Conservation (phyloP, 1,284 basidiomycete species). For the Xerocomus nothofagi region DNA sequence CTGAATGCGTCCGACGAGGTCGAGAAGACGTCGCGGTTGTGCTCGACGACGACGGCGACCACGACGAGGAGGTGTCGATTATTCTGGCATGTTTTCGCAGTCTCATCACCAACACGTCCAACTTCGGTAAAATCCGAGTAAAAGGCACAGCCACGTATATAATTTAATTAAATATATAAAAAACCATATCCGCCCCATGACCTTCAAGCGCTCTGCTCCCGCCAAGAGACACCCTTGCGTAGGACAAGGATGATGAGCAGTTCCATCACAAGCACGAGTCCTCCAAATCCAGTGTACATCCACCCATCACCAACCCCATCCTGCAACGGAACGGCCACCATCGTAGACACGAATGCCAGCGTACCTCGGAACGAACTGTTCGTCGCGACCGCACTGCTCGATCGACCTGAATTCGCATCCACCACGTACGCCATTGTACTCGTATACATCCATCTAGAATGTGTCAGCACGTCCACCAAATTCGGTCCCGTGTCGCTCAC, state of each 20-base stretch:
- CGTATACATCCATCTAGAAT: slow-evolving; percentile 63
- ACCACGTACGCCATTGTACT: slow-evolving; percentile 75
- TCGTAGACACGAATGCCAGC: slow-evolving; percentile 68
- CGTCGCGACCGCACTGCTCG: slow-evolving; percentile 65
- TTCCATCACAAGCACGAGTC: slow-evolving; percentile 54
- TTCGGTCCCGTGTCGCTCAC: slow-evolving; percentile 40
- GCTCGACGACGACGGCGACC: slow-evolving; percentile 17
- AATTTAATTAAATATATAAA: slow-evolving; percentile 17
- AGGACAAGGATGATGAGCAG: slow-evolving; percentile 55
- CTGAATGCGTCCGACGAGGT: slow-evolving; percentile 4
- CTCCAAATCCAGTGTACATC: slow-evolving; percentile 73
- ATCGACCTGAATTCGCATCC: slow-evolving; percentile 75
- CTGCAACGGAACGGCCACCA: slow-evolving; percentile 68
- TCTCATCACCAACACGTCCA: slow-evolving; percentile 27
- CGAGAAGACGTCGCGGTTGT: slow-evolving; percentile 9
- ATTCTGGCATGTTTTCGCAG: slow-evolving; percentile 29
- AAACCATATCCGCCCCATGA: neutral
- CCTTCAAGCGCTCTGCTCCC: slow-evolving; percentile 24
- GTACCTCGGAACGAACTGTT: slow-evolving; percentile 74
- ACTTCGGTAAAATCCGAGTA: slow-evolving; percentile 22
- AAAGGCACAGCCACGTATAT: slow-evolving; percentile 21
- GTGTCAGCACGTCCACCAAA: slow-evolving; percentile 19
- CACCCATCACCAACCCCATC: slow-evolving; percentile 67
- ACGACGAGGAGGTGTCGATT: slow-evolving; percentile 20
- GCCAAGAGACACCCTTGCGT: slow-evolving; percentile 47